Evolutionary conservation across 192 early-diverging fungal genomes (phyloP), one percentile per base, ranked within the genome.

Genomic region (Spizellomyces punctatus): DNA sequence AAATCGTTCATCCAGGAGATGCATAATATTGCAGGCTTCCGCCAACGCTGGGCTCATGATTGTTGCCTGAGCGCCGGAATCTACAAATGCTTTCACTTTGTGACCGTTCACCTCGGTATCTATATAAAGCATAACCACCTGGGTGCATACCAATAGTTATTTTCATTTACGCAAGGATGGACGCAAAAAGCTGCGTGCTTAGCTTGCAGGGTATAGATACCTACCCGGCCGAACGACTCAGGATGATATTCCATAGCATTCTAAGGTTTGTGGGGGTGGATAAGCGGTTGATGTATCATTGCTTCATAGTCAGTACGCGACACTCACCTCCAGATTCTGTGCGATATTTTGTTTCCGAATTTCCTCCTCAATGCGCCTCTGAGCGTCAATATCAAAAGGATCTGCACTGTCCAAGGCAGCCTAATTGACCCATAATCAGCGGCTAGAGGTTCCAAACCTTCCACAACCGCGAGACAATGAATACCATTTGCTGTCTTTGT

Each of bases 51-150:
- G 86, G 85, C 86, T 94, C 82, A 86, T 84, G 22, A 99, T 94
- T 4, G 96, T 98, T 17, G 89, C 91, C 66, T 98, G 96, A 9
- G 97, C 97, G 6, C 96, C 97, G 21, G 95, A 96, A 75, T 99
- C 97, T 0, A 99, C 95, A 79, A 99, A 89, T 0, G 97, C 95
- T 72, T 96, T 95, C 14, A 98, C 78, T 1, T 87, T 87, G 46
- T 85, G 83, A n/a, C 90, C 91, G 79, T 99, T 99, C 57, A 99
- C 93, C 74, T 92, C 84, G 14, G 88, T 88, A 71, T 91, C 78
- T 27, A 99, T 91, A 77, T 97, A 99, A 22, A 99, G 88, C 90
- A 96, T 94, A 1, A 91, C 87, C 10, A 96, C 91, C 74, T 87
- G 63, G 22, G 42, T 54, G 50, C 17, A 54, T 54, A 19, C 50